These are phyloP conservation scores for Pythium myriotylum DNA, from an alignment of 352 stramenopile species.

Conservation along the genomic window DNA sequence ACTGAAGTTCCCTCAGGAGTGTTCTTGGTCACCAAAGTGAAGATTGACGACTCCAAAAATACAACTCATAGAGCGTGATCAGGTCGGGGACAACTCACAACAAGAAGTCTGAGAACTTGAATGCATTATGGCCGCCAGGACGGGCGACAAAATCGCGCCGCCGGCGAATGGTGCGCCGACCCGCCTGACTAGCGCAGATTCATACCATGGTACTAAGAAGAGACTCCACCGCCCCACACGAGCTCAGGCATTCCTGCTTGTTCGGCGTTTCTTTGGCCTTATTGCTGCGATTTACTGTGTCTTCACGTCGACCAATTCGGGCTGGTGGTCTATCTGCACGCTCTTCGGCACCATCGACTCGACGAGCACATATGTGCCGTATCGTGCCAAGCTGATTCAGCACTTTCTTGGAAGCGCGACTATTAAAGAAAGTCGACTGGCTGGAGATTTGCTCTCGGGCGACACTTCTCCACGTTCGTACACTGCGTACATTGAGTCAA, in stretches of 20 bases:
- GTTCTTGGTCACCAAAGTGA: too few species aligned
- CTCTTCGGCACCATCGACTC: background rate
- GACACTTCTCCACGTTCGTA: slow-evolving; percentile 1
- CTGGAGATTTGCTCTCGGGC: background rate
- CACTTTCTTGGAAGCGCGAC: background rate
- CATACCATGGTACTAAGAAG: too few species aligned
- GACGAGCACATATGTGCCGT: background rate
- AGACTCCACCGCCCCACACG: too few species aligned
- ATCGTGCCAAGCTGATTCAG: background rate
- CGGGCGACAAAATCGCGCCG: too few species aligned
- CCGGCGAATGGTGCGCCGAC: too few species aligned
- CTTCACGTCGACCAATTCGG: background rate
- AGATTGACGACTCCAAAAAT: too few species aligned
- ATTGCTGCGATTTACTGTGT: background rate
- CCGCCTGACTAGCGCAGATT: too few species aligned
- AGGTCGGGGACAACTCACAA: too few species aligned
- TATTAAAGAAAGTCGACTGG: background rate
- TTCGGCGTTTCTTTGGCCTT: background rate
- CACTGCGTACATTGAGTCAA: slow-evolving; percentile 19
- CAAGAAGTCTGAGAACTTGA: too few species aligned
- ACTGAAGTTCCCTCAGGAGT: too few species aligned
- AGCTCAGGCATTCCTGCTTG: background rate
- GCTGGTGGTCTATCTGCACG: background rate
- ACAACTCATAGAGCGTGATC: too few species aligned
- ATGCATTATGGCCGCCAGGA: too few species aligned